Percentiles rank a stretch among this genome's conserved stretches.
These are phyloP conservation scores for Allomyces arbusculus DNA, from an alignment of 192 early-diverging fungal genomes.

Conservation along the genomic window DNA sequence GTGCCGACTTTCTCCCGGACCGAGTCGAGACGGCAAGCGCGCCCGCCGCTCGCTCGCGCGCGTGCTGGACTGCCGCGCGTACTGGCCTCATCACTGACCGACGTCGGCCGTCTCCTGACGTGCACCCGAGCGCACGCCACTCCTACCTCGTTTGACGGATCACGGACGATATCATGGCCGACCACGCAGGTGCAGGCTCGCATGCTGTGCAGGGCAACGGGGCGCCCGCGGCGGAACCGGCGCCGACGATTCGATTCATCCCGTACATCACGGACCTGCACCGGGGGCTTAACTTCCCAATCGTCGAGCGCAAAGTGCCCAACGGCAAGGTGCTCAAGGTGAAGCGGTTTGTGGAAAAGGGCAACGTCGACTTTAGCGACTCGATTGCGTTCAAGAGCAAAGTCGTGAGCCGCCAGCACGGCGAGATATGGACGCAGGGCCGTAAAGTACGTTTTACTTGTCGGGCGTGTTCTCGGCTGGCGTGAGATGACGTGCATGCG, in stretches of 20 bases:
- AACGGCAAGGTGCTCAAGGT: slow-evolving; percentile 42
- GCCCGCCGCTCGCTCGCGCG: too few species aligned
- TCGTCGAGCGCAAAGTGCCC: slow-evolving; percentile 37
- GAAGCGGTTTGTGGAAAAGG: slow-evolving; percentile 39
- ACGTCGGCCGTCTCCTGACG: too few species aligned
- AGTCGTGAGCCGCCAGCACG: slow-evolving; percentile 80
- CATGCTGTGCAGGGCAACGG: too few species aligned
- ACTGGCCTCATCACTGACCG: too few species aligned
- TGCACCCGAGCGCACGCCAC: too few species aligned
- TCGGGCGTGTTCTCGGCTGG: background rate
- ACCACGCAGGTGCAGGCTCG: too few species aligned
- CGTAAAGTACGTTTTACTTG: slow-evolving; percentile 22
- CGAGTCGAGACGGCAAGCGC: too few species aligned
- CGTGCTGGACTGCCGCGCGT: too few species aligned
- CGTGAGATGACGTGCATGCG: background rate
- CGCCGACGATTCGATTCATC: slow-evolving; percentile 28
- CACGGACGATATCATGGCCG: too few species aligned
- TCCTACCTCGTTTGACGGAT: too few species aligned
- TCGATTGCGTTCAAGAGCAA: slow-evolving; percentile 73
- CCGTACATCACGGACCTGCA: slow-evolving; percentile 28
- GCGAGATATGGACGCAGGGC: slow-evolving; percentile 74
- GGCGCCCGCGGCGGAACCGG: background rate
- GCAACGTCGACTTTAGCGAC: slow-evolving; percentile 17
- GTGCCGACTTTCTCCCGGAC: too few species aligned
- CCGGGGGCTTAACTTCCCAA: slow-evolving; percentile 35